Percentiles rank a stretch among this genome's conserved stretches.
These are phyloP conservation scores for Pilobolus umbonatus DNA, from an alignment of 192 early-diverging fungal genomes.

Conservation along the genomic window DNA sequence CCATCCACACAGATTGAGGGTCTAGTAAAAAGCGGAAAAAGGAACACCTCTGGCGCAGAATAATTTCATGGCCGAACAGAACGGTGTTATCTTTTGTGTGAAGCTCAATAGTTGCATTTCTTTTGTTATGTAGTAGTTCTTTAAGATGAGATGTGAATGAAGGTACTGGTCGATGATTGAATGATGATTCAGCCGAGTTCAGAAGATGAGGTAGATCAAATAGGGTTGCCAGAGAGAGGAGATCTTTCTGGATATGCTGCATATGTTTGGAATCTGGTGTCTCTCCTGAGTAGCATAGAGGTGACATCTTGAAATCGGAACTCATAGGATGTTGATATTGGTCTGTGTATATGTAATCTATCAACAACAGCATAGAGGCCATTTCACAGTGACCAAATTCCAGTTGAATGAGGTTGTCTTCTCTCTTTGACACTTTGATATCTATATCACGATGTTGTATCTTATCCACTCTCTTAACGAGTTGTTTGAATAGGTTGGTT, in stretches of 20 bases:
- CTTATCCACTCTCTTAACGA: constrained; percentile 11
- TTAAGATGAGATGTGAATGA: constrained; percentile 28
- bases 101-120: background rate
- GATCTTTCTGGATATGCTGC: constrained; percentile 30
- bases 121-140: constrained; percentile 4
- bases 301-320: background rate
- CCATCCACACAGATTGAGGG: constrained; percentile 45
- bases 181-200: constrained; percentile 36
- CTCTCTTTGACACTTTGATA: background rate
- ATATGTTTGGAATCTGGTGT: background rate
- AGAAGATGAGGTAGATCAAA: constrained; percentile 35
- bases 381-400: constrained; percentile 21
- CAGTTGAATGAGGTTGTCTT: background rate
- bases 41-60: constrained; percentile 53
- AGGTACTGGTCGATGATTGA: constrained; percentile 28
- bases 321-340: constrained; percentile 42
- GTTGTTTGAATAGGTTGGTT: constrained; percentile 31
- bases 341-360: constrained; percentile 55
- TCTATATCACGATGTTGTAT: background rate
- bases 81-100: background rate
- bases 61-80: constrained; percentile 40
- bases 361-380: constrained; percentile 34
- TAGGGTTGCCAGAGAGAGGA: constrained; percentile 30
- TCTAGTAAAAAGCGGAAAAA: constrained; percentile 65
- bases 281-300: background rate